These are phyloP conservation scores for Dactylorhiza incarnata DNA, from an alignment of 106 monocot genomes.

Conservation along the genomic window DNA sequence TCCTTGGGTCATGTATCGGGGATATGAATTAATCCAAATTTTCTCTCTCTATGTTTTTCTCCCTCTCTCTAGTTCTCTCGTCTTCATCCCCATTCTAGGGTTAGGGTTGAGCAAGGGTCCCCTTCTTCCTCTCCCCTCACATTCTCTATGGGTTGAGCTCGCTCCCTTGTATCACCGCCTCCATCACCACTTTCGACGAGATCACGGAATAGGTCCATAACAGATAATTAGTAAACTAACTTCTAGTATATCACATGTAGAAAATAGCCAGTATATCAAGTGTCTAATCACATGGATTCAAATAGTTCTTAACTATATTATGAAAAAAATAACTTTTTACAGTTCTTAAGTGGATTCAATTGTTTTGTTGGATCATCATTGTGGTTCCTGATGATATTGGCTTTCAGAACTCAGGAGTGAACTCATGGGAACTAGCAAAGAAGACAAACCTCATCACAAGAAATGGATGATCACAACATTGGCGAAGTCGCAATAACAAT, in stretches of 20 bases:
- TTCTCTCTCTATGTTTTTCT: no score
- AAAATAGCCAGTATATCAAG: background rate
- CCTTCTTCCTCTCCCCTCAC: no score
- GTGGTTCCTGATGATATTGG: background rate
- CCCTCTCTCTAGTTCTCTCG: no score
- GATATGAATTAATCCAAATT: no score
- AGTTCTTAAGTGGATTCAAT: background rate
- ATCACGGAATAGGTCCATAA: no score
- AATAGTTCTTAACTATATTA: background rate
- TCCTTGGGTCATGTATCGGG: no score
- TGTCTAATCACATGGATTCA: background rate
- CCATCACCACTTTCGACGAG: no score
- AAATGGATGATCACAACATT: constrained; percentile 97
- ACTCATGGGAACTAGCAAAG: background rate
- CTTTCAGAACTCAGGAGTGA: background rate
- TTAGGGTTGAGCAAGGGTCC: no score
- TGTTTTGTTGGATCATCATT: background rate
- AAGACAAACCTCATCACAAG: constrained; percentile 78
- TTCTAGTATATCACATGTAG: background rate
- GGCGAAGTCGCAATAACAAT: constrained; percentile 92
- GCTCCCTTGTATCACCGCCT: no score
- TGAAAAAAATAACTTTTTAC: background rate
- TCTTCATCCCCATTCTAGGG: no score
- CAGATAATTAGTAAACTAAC: no score
- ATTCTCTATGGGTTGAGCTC: no score